Evolutionary conservation across 495 filamentous ascomycete species (phyloP), one percentile per base, ranked within the genome.

Genomic region (Penicillium soppii): DNA sequence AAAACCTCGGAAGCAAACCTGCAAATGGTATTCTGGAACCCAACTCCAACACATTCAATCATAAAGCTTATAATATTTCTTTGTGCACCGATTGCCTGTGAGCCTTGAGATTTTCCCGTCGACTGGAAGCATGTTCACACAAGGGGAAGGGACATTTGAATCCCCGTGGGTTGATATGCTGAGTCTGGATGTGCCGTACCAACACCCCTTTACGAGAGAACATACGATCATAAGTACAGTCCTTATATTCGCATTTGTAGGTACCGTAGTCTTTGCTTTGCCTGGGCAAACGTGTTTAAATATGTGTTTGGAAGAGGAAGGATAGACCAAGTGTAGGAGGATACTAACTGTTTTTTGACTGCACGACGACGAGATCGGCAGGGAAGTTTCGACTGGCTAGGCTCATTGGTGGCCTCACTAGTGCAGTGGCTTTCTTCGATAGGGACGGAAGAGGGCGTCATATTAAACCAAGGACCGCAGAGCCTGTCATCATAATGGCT

Each of bases 101-200:
- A 12, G 35, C 43, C 0, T 12, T 36, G 30, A 47, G 25, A 7
- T 47, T 47, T 3, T 47, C 43, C 8, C 17, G 23, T 8, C 43
- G 30, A 37, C 15, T 25, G 13, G 36, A 47, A 3, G n/a, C 7
- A 6, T 10, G 25, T 0, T 16, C 30, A 13, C 43, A 47, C 7
- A 16, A 12, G 8, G 21, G 25, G n/a, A 16, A 12, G 8, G 5
- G 35, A 8, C 43, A 47, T 6, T 42, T 22, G 17, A 53, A 36
- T 1, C 53, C 37, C 12, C 46, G 19, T 4, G 53, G 57, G 6
- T 21, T 20, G n/a, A 60, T 33, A 41, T 60, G 57, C 42, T 50
- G 49, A 3, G 50, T 57, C 5, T 50, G 35, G 13, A 56, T 41
- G 15, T 60, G 57, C 9, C 57, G 53, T 26, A 56, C 40, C 4